A percentile compares a stretch with the other conserved stretches of the same genome.
Evolutionary conservation across 768 basidiomycete species (phyloP).

Genomic region (Hortiboletus flavorubellus): DNA sequence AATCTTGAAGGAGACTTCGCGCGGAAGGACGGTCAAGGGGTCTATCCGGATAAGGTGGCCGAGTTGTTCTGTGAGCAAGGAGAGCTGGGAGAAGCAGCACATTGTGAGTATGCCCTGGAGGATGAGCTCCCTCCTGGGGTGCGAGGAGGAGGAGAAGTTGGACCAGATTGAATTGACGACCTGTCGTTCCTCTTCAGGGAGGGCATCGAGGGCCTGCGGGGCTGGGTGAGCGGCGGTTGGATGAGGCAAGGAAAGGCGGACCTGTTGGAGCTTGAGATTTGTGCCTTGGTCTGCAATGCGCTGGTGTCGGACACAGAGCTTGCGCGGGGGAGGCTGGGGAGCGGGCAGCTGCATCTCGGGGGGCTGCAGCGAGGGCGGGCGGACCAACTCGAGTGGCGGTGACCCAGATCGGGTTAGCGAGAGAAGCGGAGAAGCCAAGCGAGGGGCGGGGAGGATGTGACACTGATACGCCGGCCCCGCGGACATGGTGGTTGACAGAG

Average conservation of each 20-base stretch:
- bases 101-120: conserved; percentile 96
- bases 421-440: conserved; percentile 36
- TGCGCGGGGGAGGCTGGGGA: conserved; percentile 44
- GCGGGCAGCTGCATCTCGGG: conserved; percentile 6
- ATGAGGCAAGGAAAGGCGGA: conserved; percentile 26
- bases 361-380: neutral
- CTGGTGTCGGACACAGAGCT: conserved; percentile 90
- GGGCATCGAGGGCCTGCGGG: conserved; percentile 81
- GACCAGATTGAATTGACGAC: conserved; percentile 93
- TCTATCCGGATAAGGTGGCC: conserved; percentile 92
- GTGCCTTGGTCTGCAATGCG: conserved; percentile 96
- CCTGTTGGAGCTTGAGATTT: conserved; percentile 88
- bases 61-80: conserved; percentile 91
- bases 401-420: neutral
- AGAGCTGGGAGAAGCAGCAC: conserved; percentile 99
- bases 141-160: conserved; percentile 92
- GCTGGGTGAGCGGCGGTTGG: conserved; percentile 7
- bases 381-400: neutral
- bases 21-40: conserved; percentile 86
- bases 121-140: conserved; percentile 87
- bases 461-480: conserved; percentile 46
- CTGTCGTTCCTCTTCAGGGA: conserved; percentile 82
- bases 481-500: neutral
- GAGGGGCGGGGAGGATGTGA: conserved; percentile 67
- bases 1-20: conserved; percentile 84